A percentile compares a stretch with the other conserved stretches of the same genome.
Evolutionary conservation across 2,329 filamentous ascomycete genomes (phyloP).

Genomic region (Aspergillus sp.): DNA sequence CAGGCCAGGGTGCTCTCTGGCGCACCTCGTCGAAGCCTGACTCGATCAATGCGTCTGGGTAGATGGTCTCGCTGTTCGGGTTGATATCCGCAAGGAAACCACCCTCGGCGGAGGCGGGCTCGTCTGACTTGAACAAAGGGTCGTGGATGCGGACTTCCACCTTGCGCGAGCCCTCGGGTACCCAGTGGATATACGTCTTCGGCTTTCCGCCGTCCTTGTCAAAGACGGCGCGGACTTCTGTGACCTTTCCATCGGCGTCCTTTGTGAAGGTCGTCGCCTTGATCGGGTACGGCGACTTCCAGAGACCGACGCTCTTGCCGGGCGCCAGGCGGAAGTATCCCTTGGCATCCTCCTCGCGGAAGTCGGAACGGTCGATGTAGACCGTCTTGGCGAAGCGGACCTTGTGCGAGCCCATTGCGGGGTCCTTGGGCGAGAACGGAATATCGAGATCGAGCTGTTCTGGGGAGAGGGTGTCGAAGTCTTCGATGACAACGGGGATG

Average conservation of each 20-base stretch:
- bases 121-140: conserved; percentile 80
- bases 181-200: conserved; percentile 88
- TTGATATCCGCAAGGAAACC: conserved; percentile 85
- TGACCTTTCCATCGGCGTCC: conserved; percentile 65
- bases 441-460: conserved; percentile 65
- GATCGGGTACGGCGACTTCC: conserved; percentile 70
- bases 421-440: conserved; percentile 79
- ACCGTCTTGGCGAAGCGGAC: conserved; percentile 72
- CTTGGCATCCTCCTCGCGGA: conserved; percentile 62
- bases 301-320: conserved; percentile 70
- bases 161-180: conserved; percentile 61
- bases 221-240: conserved; percentile 68
- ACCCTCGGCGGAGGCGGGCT: conserved; percentile 73
- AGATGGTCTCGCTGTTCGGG: conserved; percentile 79
- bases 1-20: conserved; percentile 75
- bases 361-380: conserved; percentile 81
- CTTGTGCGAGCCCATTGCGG: conserved; percentile 53
- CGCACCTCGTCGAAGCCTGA: conserved; percentile 77
- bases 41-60: conserved; percentile 75
- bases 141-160: conserved; percentile 79
- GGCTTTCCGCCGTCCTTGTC: conserved; percentile 64
- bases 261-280: conserved; percentile 68
- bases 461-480: conserved; percentile 70
- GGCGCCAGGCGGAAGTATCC: conserved; percentile 79
- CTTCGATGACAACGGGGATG: conserved; percentile 77